Percentiles rank a stretch among this genome's conserved stretches.
These are phyloP conservation scores for Lentinula boryana DNA, from an alignment of 768 basidiomycete genomes.

Conservation along the genomic window DNA sequence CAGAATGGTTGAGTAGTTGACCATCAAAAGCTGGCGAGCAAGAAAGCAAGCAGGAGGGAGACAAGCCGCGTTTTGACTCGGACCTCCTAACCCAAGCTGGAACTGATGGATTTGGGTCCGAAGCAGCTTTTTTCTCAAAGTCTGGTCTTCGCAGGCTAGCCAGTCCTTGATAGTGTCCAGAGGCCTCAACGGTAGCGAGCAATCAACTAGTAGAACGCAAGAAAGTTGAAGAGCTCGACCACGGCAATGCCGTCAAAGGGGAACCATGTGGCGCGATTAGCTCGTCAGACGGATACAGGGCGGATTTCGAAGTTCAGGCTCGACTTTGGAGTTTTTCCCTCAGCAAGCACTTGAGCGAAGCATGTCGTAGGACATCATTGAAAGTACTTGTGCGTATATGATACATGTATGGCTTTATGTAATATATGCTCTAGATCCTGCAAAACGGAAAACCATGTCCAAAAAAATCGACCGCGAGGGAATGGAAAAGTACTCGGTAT, in stretches of 20 bases:
- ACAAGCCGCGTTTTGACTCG: not conserved
- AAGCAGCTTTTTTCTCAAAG: not conserved
- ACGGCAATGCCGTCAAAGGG: not conserved
- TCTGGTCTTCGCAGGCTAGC: not conserved
- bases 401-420: not conserved
- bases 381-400: not conserved
- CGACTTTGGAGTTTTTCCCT: not conserved
- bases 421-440: not conserved
- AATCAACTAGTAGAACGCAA: not conserved
- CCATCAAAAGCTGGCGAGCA: slow-evolving; percentile 1
- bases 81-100: not conserved
- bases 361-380: not conserved
- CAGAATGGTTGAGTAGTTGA: slow-evolving; percentile 5
- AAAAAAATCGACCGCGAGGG: not conserved
- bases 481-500: not conserved
- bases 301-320: too few relatives aligned
- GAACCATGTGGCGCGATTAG: not conserved
- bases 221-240: too few relatives aligned
- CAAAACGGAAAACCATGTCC: not conserved
- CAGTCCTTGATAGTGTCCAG: not conserved
- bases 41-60: slow-evolving; percentile 3
- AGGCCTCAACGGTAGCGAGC: not conserved
- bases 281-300: too few relatives aligned
- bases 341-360: not conserved
- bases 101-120: not conserved